phyloP scores from a whole-genome alignment of 2,329 filamentous ascomycete genomes.

The Madurella fahalii region DNA sequence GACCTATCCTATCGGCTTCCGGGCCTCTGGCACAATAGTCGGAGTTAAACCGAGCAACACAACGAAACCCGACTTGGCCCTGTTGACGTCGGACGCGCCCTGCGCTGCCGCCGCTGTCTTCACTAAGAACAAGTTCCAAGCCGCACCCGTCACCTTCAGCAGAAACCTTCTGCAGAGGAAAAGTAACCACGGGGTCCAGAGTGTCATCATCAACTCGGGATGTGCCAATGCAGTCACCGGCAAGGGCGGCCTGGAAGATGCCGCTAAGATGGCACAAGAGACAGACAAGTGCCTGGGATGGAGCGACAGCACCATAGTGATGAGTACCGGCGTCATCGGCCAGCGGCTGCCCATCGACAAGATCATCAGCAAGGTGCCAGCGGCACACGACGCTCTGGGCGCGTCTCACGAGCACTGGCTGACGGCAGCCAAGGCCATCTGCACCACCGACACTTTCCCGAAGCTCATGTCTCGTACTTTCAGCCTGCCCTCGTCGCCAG shows the following conservation, averaged over 20 bases:
- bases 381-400: constrained; percentile 67
- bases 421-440: constrained; percentile 81
- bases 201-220: constrained; percentile 89
- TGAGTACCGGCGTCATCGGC: constrained; percentile 98
- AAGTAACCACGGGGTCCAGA: constrained; percentile 66
- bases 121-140: constrained; percentile 97
- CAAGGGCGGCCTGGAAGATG: constrained; percentile 83
- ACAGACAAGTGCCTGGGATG: constrained; percentile 62
- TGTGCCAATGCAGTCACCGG: constrained; percentile 98
- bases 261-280: constrained; percentile 72
- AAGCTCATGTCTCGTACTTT: constrained; percentile 88
- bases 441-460: constrained; percentile 97
- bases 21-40: constrained; percentile 80
- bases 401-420: constrained; percentile 83
- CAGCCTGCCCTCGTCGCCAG: constrained; percentile 73
- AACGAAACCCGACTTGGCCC: constrained; percentile 82
- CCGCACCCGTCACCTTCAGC: constrained; percentile 87
- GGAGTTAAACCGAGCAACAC: constrained; percentile 94
- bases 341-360: constrained; percentile 89
- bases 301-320: constrained; percentile 70
- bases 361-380: constrained; percentile 78
- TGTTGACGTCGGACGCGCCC: constrained; percentile 80
- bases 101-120: constrained; percentile 90
- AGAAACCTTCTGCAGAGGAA: constrained; percentile 64
- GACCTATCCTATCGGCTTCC: constrained; percentile 86